Evolutionary conservation across 2,329 filamentous ascomycete species (phyloP).

Genomic region (Curvularia hawaiiensis): DNA sequence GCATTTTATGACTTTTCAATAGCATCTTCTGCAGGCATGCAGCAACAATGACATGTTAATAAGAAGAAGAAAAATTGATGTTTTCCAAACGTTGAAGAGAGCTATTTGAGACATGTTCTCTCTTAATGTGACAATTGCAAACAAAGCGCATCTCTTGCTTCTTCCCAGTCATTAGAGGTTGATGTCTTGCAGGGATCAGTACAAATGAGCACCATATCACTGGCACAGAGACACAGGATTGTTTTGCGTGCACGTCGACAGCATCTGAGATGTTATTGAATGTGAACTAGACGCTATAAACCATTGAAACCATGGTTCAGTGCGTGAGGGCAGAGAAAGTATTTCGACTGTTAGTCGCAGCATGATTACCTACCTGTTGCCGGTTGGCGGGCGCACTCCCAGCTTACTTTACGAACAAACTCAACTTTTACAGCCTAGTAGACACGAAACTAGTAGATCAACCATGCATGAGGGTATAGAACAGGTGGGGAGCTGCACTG

Average conservation of each 20-base stretch:
- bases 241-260: not conserved
- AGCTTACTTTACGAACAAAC: not conserved
- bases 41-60: not conserved
- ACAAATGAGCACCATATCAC: not conserved
- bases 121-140: not conserved
- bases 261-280: not conserved
- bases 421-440: not conserved
- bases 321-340: not conserved
- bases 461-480: not conserved
- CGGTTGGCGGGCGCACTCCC: not conserved
- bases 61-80: not conserved
- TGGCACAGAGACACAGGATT: not conserved
- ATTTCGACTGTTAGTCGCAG: not conserved
- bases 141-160: not conserved
- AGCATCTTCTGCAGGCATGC: not conserved
- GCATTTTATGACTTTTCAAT: not conserved
- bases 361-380: not conserved
- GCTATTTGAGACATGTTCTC: not conserved
- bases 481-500: not conserved
- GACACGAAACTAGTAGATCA: not conserved
- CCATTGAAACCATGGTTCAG: not conserved
- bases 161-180: not conserved
- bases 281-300: not conserved
- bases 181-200: not conserved
- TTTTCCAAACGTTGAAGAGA: not conserved